Base-by-base conservation (phyloP, 345 rosid species). In the Brassica carinata region DNA sequence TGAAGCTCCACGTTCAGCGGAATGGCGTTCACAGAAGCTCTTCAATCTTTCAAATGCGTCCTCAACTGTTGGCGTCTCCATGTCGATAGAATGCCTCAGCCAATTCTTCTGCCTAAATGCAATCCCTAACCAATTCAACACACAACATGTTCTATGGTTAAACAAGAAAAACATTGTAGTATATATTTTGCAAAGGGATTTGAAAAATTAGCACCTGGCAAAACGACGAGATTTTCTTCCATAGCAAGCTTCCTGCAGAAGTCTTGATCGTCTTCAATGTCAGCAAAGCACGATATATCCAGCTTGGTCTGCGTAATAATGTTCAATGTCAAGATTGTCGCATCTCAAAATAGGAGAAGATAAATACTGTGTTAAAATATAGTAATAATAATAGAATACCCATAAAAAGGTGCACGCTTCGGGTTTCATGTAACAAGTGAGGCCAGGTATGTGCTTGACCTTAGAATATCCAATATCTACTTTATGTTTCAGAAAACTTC, bases 361-460 rank as follows among this genome's bases (percentile, higher is more conserved):
- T 5, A 6, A 67, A 26, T 10, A 73, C 5, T 58, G 59, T 17
- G 7, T 14, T 18, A 14, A 0, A 40, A 17, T 9, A 63, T 61
- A 40, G 55, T n/a, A 51, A 51, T 34, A n/a, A 11, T 4, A 34
- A 48, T 55, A 40, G 10, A 81, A 2, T 84, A 91, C 98, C 97
- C 92, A 82, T 55, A 87, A 82, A 78, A 83, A 90, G 86, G 89
- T 90, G 72, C 90, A 86, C 2, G 90, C 89, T 68, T 89, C 93
- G 9, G 90, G 89, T 84, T 85, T 90, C 29, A 27, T 75, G 33
- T 83, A 82, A 77, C 90, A 89, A 5, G 87, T 85, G 74, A 90
- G 75, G 82, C 87, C 85, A 58, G 93, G 88, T 8, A 88, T 90
- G 65, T 87, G 87, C 59, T 84, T 64, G 36, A 90, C 76, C 71